Evolutionary conservation across 768 basidiomycete genomes (phyloP).

Genomic region (Suillus cothurnatus): DNA sequence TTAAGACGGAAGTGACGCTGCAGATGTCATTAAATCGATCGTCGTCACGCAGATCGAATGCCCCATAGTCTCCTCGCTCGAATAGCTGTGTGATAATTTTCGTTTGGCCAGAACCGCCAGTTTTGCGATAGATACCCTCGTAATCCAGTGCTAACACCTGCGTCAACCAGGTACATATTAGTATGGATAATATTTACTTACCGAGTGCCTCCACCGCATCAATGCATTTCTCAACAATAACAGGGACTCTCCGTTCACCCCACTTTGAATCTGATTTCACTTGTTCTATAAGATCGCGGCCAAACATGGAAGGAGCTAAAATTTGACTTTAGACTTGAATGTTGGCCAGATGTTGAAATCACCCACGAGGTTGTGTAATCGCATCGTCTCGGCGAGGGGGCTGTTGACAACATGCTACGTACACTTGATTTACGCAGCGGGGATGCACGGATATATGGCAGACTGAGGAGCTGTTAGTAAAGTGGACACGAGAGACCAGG

Average conservation of each 20-base stretch:
- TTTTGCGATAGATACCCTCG: conserved; percentile 98
- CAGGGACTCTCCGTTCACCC: conserved; percentile 68
- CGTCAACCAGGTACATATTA: conserved; percentile 4
- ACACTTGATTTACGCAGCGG: conserved; percentile 75
- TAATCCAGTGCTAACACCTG: conserved; percentile 78
- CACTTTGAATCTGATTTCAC: conserved; percentile 65
- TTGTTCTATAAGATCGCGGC: conserved; percentile 85
- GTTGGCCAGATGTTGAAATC: conserved; percentile 6
- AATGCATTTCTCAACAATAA: conserved; percentile 96
- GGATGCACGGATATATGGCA: conserved; percentile 88
- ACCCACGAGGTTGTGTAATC: conserved; percentile 24
- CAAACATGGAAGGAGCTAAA: conserved; percentile 88
- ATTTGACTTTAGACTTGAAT: conserved; percentile 18
- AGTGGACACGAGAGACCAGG: conserved; percentile 10
- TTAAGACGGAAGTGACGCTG: conserved; percentile 94
- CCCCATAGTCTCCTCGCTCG: conserved; percentile 85
- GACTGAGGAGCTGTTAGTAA: conserved; percentile 41
- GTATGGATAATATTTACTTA: conserved; percentile 37
- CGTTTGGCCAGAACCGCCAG: conserved; percentile 88
- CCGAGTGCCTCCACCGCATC: conserved; percentile 88
- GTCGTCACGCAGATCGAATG: conserved; percentile 85
- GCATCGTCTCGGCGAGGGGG: conserved; percentile 35
- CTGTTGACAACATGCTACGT: conserved; percentile 65
- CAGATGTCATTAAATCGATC: conserved; percentile 97
- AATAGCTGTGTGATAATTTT: conserved; percentile 94